A percentile compares a stretch with the other conserved stretches of the same genome.
Conservation (phyloP, 2,329 filamentous ascomycete species). For the Aspergillus fumigatiaffinis region DNA sequence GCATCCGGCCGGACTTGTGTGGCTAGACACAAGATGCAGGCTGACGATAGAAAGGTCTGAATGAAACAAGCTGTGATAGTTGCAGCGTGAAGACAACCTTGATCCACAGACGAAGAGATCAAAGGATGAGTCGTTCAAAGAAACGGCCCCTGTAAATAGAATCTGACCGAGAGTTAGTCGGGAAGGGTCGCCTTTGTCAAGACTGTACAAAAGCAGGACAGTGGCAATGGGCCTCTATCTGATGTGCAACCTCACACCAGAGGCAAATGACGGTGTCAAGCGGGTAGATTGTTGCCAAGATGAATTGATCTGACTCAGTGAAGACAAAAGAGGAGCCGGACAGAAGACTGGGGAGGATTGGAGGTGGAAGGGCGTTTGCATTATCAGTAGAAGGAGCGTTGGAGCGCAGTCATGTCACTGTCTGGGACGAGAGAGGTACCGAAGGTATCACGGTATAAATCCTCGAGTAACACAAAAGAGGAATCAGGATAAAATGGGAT, state of each 20-base stretch:
- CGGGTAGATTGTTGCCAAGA: neutral
- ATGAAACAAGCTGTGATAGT: neutral
- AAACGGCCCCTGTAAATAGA: neutral
- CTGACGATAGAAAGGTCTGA: neutral
- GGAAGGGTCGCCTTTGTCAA: neutral
- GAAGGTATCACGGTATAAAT: slow-evolving; percentile 19
- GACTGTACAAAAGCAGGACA: neutral
- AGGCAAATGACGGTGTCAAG: neutral
- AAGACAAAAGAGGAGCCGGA: neutral
- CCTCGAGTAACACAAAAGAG: slow-evolving; percentile 13
- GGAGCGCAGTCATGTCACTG: slow-evolving; percentile 17
- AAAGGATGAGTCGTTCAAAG: neutral
- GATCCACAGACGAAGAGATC: neutral
- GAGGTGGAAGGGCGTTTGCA: neutral
- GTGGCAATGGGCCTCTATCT: neutral
- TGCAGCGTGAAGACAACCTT: neutral
- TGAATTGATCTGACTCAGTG: neutral
- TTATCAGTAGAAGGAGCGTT: slow-evolving; percentile 17
- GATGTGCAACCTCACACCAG: neutral
- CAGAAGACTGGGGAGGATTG: slow-evolving; percentile 1
- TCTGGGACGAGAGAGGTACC: slow-evolving; percentile 13
- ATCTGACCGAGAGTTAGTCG: neutral
- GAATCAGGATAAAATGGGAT: slow-evolving; percentile 4
- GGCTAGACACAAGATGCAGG: slow-evolving; percentile 25
- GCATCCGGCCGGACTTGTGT: slow-evolving; percentile 44